Percentiles rank a stretch among this genome's conserved stretches.
phyloP scores from a whole-genome alignment of 192 early-diverging fungal species.

The Backusella australiensis region DNA sequence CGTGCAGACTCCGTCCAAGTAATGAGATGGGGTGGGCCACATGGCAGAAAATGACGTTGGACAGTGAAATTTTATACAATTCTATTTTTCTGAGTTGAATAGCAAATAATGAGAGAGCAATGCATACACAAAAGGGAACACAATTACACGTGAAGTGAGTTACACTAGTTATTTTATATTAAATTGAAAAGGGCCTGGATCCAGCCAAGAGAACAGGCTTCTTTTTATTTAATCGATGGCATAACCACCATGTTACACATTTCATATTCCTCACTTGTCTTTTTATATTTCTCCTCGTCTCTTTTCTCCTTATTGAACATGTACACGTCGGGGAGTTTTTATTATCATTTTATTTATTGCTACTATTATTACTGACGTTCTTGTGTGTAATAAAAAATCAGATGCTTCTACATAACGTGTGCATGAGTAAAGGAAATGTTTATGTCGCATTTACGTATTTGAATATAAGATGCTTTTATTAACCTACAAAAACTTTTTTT shows the following conservation, averaged over 20 bases:
- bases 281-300: neutral
- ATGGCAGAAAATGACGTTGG: constrained; percentile 10
- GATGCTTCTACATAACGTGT: neutral
- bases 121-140: neutral
- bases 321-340: constrained; percentile 3
- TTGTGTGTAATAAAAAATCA: neutral
- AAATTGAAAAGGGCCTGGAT: constrained; percentile 5
- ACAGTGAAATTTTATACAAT: neutral
- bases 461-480: neutral
- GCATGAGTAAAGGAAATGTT: neutral
- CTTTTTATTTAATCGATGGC: neutral
- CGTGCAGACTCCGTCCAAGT: neutral
- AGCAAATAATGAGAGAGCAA: neutral
- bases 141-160: constrained; percentile 1
- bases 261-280: neutral
- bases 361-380: neutral
- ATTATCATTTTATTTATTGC: neutral
- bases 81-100: constrained; percentile 4
- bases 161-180: constrained; percentile 1
- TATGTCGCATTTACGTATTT: neutral
- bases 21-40: neutral
- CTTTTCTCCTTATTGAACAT: neutral
- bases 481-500: neutral
- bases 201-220: neutral
- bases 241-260: neutral